phyloP scores from a whole-genome alignment of 1,139 yeast genomes.

The Nematodospora anomalae region DNA sequence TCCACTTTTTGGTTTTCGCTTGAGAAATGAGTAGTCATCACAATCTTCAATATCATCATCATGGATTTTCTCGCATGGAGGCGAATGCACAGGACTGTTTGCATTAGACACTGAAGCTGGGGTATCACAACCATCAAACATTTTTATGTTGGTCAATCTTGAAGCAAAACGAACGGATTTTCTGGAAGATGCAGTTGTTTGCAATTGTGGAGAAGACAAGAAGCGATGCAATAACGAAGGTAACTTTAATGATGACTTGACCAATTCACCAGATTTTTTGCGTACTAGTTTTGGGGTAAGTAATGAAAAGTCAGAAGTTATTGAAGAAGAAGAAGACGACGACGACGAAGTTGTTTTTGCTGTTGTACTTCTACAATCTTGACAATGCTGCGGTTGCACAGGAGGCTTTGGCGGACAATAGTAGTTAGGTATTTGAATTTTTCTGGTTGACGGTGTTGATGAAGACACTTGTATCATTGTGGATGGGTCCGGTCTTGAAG shows the following conservation, averaged over 20 bases:
- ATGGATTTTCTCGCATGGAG: conserved; percentile 22
- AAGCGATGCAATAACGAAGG: conserved; percentile 24
- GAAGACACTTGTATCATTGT: not conserved
- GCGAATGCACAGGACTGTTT: conserved; percentile 37
- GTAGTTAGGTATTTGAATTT: conserved; percentile 15
- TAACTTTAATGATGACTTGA: conserved; percentile 41
- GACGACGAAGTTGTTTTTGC: not conserved
- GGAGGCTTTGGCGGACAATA: conserved; percentile 15
- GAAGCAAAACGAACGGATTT: conserved; percentile 42
- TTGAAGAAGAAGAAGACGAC: conserved; percentile 1
- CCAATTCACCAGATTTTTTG: conserved; percentile 41
- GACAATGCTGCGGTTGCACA: conserved; percentile 8
- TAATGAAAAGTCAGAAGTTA: conserved; percentile 3
- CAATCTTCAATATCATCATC: conserved; percentile 18
- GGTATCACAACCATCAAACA: conserved; percentile 44
- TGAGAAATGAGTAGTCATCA: conserved; percentile 17
- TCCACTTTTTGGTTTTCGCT: conserved; percentile 6
- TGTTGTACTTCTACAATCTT: conserved; percentile 5
- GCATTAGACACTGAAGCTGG: conserved; percentile 39
- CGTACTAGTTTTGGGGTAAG: conserved; percentile 22
- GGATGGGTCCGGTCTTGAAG: conserved; percentile 1
- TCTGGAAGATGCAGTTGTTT: conserved; percentile 12
- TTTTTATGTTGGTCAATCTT: conserved; percentile 37
- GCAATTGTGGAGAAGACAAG: conserved; percentile 28
- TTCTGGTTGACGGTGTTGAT: conserved; percentile 3